phyloP scores from a whole-genome alignment of 768 basidiomycete genomes.

The Pleurotus eryngii region DNA sequence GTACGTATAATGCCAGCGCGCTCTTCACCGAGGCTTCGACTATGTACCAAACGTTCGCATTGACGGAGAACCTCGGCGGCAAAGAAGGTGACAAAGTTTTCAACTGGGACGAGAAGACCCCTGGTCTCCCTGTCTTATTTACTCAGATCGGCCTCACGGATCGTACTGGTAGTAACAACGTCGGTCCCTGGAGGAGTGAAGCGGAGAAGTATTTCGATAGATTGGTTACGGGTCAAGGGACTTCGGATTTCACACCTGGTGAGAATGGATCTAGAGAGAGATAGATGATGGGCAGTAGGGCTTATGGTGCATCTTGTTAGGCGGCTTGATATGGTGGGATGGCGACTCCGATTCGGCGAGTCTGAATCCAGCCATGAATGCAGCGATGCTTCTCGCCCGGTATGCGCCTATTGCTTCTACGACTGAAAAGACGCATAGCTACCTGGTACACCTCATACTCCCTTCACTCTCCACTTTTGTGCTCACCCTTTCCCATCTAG shows the following conservation, averaged over 20 bases:
- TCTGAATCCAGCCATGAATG: constrained; percentile 84
- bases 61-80: constrained; percentile 30
- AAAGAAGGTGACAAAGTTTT: constrained; percentile 50
- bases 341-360: constrained; percentile 80
- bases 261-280: constrained; percentile 10
- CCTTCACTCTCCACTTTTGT: neutral
- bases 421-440: constrained; percentile 50
- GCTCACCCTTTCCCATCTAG: constrained; percentile 31
- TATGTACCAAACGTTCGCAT: constrained; percentile 37
- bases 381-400: constrained; percentile 77
- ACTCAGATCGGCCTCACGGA: constrained; percentile 67
- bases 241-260: constrained; percentile 63
- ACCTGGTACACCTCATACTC: constrained; percentile 40
- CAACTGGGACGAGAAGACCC: constrained; percentile 88
- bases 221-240: constrained; percentile 55
- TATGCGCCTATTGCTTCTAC: constrained; percentile 75
- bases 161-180: constrained; percentile 48
- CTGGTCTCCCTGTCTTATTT: constrained; percentile 73
- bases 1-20: neutral
- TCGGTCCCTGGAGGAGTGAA: constrained; percentile 62
- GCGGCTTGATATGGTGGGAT: constrained; percentile 77
- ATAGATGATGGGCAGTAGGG: too few relatives aligned
- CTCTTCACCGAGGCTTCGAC: constrained; percentile 22
- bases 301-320: too few relatives aligned
- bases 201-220: constrained; percentile 77